phyloP scores from a whole-genome alignment of 106 monocot genomes.

The Dendrobium chrysotoxum region DNA sequence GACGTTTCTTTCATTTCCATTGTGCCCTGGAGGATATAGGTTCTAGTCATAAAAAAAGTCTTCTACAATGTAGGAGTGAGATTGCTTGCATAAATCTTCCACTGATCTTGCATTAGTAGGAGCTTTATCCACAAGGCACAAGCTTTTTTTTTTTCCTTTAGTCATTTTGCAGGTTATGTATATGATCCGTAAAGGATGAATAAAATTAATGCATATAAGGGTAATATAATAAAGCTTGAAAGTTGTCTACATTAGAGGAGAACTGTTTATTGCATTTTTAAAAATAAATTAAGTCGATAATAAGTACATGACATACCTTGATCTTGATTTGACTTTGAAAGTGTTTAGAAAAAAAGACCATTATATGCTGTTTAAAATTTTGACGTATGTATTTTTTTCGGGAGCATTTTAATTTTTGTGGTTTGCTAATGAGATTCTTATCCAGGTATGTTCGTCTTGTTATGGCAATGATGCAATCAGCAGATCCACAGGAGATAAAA shows the following conservation, averaged over 20 bases:
- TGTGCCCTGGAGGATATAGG: too few species aligned
- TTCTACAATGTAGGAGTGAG: too few species aligned
- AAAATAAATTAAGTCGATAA: too few species aligned
- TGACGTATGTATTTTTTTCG: neutral
- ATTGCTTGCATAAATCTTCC: too few species aligned
- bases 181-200: neutral
- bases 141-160: neutral
- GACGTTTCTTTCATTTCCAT: too few species aligned
- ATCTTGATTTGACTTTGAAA: neutral
- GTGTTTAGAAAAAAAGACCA: neutral
- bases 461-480: slow-evolving; percentile 51
- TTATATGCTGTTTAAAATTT: neutral
- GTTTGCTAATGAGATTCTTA: neutral
- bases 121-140: too few species aligned
- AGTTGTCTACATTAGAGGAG: too few species aligned
- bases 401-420: neutral
- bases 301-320: neutral
- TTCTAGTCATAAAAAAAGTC: too few species aligned
- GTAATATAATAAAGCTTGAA: neutral
- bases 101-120: too few species aligned
- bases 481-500: slow-evolving; percentile 47
- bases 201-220: neutral
- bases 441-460: slow-evolving; percentile 86
- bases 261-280: too few species aligned
- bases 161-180: neutral